phyloP scores from a whole-genome alignment of 768 basidiomycete genomes.

The Mycena alexandri region DNA sequence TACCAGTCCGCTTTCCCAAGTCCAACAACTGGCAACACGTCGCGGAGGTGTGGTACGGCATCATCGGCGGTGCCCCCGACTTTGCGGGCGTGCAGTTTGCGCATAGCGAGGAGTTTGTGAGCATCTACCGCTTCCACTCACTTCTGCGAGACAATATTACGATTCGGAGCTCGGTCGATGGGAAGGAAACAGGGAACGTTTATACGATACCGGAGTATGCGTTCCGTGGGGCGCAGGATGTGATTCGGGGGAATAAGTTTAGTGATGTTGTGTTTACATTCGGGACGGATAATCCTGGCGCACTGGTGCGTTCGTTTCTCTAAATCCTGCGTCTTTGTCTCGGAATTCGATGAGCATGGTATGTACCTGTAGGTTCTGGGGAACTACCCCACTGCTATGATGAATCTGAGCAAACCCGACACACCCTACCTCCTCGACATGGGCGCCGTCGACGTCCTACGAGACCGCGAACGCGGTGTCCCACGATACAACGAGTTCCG shows the following conservation, averaged over 20 bases:
- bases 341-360: no score
- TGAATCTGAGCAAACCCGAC: slow-evolving; percentile 17
- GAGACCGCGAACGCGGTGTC: slow-evolving; percentile 32
- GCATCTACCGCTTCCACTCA: slow-evolving; percentile 33
- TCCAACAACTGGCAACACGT: background rate
- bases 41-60: slow-evolving; percentile 9
- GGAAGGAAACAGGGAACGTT: slow-evolving; percentile 9
- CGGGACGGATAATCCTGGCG: slow-evolving; percentile 26
- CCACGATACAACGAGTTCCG: slow-evolving; percentile 35
- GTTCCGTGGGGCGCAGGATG: slow-evolving; percentile 25
- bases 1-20: no score
- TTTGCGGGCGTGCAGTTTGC: slow-evolving; percentile 33
- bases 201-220: slow-evolving; percentile 26
- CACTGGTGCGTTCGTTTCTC: slow-evolving; percentile 7
- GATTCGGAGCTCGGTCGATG: slow-evolving; percentile 19
- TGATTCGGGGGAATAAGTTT: slow-evolving; percentile 29
- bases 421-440: slow-evolving; percentile 21
- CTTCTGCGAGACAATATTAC: slow-evolving; percentile 30
- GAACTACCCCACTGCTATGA: slow-evolving; percentile 27
- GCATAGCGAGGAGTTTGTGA: slow-evolving; percentile 33
- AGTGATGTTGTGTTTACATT: slow-evolving; percentile 32
- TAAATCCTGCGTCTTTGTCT: no score
- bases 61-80: slow-evolving; percentile 28
- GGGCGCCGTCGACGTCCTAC: slow-evolving; percentile 30
- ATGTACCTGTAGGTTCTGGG: slow-evolving; percentile 7